Conservation (phyloP, 352 stramenopile genomes). For the Phytophthora citrophthora region DNA sequence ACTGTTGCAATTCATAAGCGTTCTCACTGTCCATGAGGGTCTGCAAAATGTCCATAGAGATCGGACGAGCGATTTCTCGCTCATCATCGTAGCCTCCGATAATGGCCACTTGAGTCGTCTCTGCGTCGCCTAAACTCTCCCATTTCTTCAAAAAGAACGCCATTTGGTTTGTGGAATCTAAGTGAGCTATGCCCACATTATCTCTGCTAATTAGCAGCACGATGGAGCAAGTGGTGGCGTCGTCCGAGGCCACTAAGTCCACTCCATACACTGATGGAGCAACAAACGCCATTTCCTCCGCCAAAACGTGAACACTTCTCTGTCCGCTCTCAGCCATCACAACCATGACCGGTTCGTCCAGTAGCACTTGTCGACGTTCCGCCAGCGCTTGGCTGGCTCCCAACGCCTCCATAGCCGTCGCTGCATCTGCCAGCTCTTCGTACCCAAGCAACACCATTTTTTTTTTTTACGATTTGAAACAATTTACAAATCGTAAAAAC, state of each 20-base stretch:
- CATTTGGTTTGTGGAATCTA: conserved; percentile 30
- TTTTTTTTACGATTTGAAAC: conserved; percentile 2
- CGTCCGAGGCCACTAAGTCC: conserved; percentile 36
- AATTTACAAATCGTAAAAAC: no score
- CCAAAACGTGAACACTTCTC: conserved; percentile 28
- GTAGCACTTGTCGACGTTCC: conserved; percentile 4
- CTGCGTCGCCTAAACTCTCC: conserved; percentile 17
- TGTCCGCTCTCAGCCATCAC: conserved; percentile 19
- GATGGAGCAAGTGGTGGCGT: conserved; percentile 40
- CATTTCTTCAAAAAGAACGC: conserved; percentile 33
- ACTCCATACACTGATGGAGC: conserved; percentile 8
- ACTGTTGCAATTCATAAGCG: conserved; percentile 23
- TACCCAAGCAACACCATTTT: conserved; percentile 27
- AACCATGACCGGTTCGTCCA: conserved; percentile 28
- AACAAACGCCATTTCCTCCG: conserved; percentile 37
- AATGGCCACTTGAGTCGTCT: conserved; percentile 21
- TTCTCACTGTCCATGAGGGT: conserved; percentile 12
- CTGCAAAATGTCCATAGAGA: conserved; percentile 31
- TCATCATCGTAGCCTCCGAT: conserved; percentile 35
- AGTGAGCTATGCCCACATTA: conserved; percentile 25
- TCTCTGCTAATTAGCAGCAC: conserved; percentile 25
- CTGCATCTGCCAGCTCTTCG: conserved; percentile 14
- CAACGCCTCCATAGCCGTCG: conserved; percentile 16
- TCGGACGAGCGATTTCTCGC: conserved; percentile 18
- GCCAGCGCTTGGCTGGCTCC: conserved; percentile 7